Base-by-base conservation (phyloP, 2,329 filamentous ascomycete species). In the Trichoderma simmonsii region DNA sequence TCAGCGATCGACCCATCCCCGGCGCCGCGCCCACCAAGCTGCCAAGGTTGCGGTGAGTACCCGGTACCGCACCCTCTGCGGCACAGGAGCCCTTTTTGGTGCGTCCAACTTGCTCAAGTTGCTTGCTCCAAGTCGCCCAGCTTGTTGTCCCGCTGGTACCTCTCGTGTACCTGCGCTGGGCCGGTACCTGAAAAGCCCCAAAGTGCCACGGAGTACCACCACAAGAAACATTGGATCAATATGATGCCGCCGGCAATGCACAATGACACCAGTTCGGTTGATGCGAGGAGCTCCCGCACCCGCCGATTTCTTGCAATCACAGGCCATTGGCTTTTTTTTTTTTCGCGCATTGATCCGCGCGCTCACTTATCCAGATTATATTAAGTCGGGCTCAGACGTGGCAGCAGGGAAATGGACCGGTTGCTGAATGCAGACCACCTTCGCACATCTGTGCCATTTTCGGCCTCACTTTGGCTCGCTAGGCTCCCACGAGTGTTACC, bases 391-490 rank as follows among this genome's bases (percentile, higher is more conserved):
- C 66, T 69, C 56, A 39, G 54, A 36, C 56, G 66, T 69, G 56
- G 66, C 66, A 69, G 59, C 39, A 11, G 28, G 14, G 54, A 61
- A 43, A 51, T 51, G 39, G 57, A n/a, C 39, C n/a, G n/a, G n/a
- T 14, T 48, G 54, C 66, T 69, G 57, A 61, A 69, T 62, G 57
- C 66, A 61, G 66, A 14, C 56, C 39, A 43, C 39, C 39, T 12
- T 59, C 28, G 66, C 66, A 61, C 66, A 69, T 69, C 66, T 14
- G 66, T 69, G 66, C 66, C 66, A 26, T 69, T 54, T 69, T 69
- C 39, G 66, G 66, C 66, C 21, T 34, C 56, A 48, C 26, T 48
- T 48, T 39, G 56, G 30, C 56, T 69, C 65, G 56, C 66, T 69
- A 61, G 57, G 56, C 54, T 48, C 51, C 65, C 65, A 60, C 65